These are phyloP conservation scores for Podospora fimiseda DNA, from an alignment of 495 filamentous ascomycete genomes.

Conservation along the genomic window DNA sequence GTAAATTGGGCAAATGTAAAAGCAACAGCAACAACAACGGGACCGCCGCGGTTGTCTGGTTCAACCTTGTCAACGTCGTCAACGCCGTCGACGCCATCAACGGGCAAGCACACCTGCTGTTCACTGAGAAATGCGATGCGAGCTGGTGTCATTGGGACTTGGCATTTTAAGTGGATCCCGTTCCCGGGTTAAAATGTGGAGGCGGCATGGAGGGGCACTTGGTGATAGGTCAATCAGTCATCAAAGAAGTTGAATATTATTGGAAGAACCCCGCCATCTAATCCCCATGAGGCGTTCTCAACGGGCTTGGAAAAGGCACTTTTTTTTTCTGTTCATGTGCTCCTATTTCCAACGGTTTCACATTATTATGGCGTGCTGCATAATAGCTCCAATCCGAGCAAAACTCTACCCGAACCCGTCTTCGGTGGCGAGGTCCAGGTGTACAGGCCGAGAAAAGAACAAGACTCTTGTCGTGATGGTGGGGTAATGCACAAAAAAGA, in stretches of 20 bases:
- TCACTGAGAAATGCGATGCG: neutral
- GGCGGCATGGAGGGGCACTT: no score
- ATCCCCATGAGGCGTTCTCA: neutral
- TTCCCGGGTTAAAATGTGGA: no score
- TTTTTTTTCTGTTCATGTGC: neutral
- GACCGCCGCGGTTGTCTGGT: no score
- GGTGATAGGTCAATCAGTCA: no score
- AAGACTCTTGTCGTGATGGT: neutral
- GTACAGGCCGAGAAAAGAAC: no score
- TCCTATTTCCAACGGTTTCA: no score
- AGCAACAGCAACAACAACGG: no score
- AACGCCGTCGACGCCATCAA: neutral
- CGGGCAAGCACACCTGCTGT: neutral
- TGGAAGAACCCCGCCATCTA: neutral
- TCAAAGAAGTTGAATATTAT: no score
- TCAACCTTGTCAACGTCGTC: no score
- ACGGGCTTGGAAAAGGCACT: neutral
- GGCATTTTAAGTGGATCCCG: neutral
- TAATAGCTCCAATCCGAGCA: neutral
- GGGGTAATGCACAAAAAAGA: constrained; percentile 8
- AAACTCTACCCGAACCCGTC: neutral
- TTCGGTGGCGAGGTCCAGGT: neutral
- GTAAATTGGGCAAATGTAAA: neutral
- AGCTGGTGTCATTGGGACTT: neutral
- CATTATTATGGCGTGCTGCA: neutral